Evolutionary conservation across 1,139 yeast species (phyloP).

Genomic region (Suhomyces taliae): DNA sequence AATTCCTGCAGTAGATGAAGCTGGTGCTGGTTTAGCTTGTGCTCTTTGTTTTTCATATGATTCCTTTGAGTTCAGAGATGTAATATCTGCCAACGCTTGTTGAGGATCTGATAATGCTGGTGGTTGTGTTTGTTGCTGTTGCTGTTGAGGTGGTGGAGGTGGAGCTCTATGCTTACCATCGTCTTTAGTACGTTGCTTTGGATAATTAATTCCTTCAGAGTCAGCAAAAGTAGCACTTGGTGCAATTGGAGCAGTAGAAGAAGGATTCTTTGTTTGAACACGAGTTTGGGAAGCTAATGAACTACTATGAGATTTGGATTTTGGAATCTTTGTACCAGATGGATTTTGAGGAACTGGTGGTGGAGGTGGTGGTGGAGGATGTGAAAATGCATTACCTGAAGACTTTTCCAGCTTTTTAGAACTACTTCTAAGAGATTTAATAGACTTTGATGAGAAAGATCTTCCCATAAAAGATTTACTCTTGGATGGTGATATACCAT

Average conservation of each 20-base stretch:
- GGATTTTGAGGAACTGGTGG: slow-evolving; percentile 17
- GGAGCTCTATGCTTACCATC: slow-evolving; percentile 39
- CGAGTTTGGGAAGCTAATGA: slow-evolving; percentile 33
- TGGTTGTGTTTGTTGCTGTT: slow-evolving; percentile 3
- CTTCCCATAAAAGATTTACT: slow-evolving; percentile 29
- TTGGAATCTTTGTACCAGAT: slow-evolving; percentile 32
- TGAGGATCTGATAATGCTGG: slow-evolving; percentile 15
- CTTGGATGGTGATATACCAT: slow-evolving; percentile 15
- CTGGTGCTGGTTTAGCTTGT: slow-evolving; percentile 10
- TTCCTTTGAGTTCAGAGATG: slow-evolving; percentile 14
- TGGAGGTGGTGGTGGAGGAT: slow-evolving; percentile 13
- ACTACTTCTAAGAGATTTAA: slow-evolving; percentile 34
- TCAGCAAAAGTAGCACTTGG: slow-evolving; percentile 31
- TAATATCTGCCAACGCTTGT: slow-evolving; percentile 16
- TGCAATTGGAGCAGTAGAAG: slow-evolving; percentile 44
- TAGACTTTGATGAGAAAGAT: slow-evolving; percentile 43
- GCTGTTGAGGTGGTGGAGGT: slow-evolving; percentile 20
- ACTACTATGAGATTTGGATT: slow-evolving; percentile 45
- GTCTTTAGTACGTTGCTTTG: slow-evolving; percentile 24
- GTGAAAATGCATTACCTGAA: slow-evolving; percentile 18
- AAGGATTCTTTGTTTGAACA: slow-evolving; percentile 22
- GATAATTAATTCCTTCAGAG: slow-evolving; percentile 16
- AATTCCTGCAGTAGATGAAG: slow-evolving; percentile 3
- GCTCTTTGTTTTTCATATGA: slow-evolving; percentile 15
- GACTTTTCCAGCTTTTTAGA: slow-evolving; percentile 20